These are phyloP conservation scores for Colletotrichum sp. DNA, from an alignment of 2,329 filamentous ascomycete genomes.

Conservation along the genomic window DNA sequence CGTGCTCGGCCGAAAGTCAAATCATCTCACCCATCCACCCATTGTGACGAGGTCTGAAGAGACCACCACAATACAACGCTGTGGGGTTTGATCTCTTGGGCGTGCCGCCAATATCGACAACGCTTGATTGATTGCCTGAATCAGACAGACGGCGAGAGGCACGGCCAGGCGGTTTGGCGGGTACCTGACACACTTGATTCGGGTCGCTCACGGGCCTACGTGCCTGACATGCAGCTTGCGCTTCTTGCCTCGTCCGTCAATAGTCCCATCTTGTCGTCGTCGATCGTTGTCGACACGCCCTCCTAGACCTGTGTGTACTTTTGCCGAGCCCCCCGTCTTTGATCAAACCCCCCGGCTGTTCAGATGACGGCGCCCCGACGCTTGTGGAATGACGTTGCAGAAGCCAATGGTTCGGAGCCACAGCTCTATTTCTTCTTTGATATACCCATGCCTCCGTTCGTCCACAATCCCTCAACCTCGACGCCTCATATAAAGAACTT, in stretches of 20 bases:
- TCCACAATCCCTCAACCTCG: background rate
- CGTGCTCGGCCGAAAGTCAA: background rate
- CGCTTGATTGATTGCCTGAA: background rate
- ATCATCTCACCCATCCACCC: background rate
- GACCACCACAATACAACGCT: background rate
- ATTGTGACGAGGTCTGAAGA: background rate
- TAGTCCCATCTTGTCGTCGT: background rate
- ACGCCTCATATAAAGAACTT: background rate
- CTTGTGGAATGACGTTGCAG: conserved; percentile 2
- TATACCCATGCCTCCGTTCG: background rate
- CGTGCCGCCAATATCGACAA: background rate
- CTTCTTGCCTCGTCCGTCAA: background rate
- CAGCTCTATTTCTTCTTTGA: conserved; percentile 1
- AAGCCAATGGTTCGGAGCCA: conserved; percentile 1
- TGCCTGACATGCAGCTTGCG: background rate
- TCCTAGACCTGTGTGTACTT: background rate
- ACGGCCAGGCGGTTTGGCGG: background rate
- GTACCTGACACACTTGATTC: background rate
- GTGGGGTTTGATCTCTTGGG: background rate
- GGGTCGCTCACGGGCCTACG: background rate
- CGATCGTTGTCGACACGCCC: background rate
- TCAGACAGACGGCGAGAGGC: background rate
- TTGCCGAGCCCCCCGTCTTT: background rate
- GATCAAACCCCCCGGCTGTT: background rate
- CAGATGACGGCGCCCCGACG: background rate